phyloP scores from a whole-genome alignment of 352 stramenopile genomes.

The Aphanomyces invadans region DNA sequence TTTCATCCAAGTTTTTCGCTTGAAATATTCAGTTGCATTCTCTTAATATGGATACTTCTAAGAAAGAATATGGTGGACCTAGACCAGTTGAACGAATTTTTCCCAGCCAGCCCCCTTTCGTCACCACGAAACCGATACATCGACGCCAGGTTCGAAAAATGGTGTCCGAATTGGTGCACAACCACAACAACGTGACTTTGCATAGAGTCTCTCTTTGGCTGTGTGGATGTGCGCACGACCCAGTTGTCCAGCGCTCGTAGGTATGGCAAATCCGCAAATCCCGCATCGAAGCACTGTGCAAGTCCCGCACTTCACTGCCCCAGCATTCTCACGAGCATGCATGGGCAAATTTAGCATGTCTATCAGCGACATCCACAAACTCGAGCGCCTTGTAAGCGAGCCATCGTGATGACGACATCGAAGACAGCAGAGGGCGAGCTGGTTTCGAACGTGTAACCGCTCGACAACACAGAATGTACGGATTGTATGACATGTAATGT shows the following conservation, averaged over 20 bases:
- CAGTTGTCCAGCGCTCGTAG: too few relatives aligned
- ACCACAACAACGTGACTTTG: neutral
- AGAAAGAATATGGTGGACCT: neutral
- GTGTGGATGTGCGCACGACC: too few relatives aligned
- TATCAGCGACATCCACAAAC: neutral
- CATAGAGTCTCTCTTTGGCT: too few relatives aligned
- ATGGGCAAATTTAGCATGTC: too few relatives aligned
- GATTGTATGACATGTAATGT: neutral
- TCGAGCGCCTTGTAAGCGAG: too few relatives aligned
- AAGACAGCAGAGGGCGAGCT: too few relatives aligned
- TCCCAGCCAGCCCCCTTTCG: neutral
- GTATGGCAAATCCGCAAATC: neutral
- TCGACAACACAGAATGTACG: neutral
- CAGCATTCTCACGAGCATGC: too few relatives aligned
- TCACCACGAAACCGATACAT: neutral
- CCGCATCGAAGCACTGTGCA: too few relatives aligned
- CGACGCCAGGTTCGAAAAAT: too few relatives aligned
- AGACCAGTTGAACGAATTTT: neutral
- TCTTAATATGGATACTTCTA: neutral
- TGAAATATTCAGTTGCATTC: neutral
- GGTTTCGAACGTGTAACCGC: neutral
- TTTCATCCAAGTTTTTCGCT: neutral
- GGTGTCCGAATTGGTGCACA: neutral
- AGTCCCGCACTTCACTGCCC: too few relatives aligned
- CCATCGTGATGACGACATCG: too few relatives aligned